phyloP scores from a whole-genome alignment of 2,329 filamentous ascomycete species.

The Ophiostoma perfectum region DNA sequence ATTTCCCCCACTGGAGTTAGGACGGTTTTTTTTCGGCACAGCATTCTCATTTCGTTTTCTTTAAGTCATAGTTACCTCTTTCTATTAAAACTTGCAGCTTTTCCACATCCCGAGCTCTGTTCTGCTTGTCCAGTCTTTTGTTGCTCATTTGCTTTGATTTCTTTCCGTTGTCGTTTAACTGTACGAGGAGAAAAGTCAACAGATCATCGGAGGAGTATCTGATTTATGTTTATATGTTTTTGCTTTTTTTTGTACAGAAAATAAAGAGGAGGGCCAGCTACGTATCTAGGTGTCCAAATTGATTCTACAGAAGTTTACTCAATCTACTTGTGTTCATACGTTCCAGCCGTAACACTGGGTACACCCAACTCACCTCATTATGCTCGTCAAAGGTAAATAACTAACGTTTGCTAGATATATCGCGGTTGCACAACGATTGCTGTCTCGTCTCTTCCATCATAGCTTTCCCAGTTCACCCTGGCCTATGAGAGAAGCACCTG shows the following conservation, averaged over 20 bases:
- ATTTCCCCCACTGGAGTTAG: slow-evolving; percentile 6
- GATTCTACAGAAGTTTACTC: too few species aligned
- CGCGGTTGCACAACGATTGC: too few species aligned
- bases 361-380: too few species aligned
- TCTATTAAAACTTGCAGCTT: not conserved
- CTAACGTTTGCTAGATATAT: too few species aligned
- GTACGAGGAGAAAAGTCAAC: not conserved
- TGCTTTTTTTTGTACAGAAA: not conserved
- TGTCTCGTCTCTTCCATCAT: too few species aligned
- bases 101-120: not conserved
- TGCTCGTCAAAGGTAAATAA: too few species aligned
- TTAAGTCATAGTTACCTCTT: not conserved
- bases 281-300: not conserved
- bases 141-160: not conserved
- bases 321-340: too few species aligned
- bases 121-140: not conserved
- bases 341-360: too few species aligned
- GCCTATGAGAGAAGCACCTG: slow-evolving; percentile 44
- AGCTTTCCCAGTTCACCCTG: not conserved
- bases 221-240: not conserved
- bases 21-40: not conserved
- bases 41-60: not conserved
- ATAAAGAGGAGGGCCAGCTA: not conserved
- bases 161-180: not conserved
- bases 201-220: slow-evolving; percentile 6